Percentiles rank a stretch among this genome's conserved stretches.
Evolutionary conservation across 2,329 filamentous ascomycete genomes (phyloP).

Genomic region (Epichloe coenophiala): DNA sequence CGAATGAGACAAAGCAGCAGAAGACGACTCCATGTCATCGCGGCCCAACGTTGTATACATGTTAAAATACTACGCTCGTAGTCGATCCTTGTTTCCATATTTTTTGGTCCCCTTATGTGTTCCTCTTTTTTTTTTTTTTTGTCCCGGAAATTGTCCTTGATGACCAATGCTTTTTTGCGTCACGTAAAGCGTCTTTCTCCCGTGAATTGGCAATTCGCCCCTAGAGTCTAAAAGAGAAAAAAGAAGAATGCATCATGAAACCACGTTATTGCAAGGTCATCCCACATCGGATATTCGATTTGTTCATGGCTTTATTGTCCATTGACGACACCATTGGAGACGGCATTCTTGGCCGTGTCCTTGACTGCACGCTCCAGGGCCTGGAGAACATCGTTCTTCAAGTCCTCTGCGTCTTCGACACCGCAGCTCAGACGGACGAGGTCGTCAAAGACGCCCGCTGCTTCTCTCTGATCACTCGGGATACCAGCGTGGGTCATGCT

Average conservation of each 20-base stretch:
- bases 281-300: no score
- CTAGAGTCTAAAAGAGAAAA: background rate
- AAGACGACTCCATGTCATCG: background rate
- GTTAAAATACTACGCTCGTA: background rate
- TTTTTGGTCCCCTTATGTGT: background rate
- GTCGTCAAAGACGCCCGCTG: constrained; percentile 88
- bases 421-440: constrained; percentile 87
- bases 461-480: constrained; percentile 77
- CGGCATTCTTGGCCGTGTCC: constrained; percentile 13
- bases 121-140: no score
- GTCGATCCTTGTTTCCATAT: background rate
- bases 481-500: constrained; percentile 98
- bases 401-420: constrained; percentile 78
- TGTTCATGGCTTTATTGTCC: constrained; percentile 7
- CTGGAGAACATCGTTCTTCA: constrained; percentile 68
- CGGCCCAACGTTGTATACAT: background rate
- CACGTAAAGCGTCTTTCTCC: background rate
- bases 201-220: background rate
- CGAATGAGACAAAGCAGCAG: background rate
- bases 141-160: background rate
- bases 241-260: background rate
- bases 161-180: background rate
- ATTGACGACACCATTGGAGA: constrained; percentile 17
- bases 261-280: background rate
- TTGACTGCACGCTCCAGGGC: constrained; percentile 64